Percentiles rank a stretch among this genome's conserved stretches.
phyloP scores from a whole-genome alignment of 73 alveolate genomes.

The Tetrahymena thermophila region DNA sequence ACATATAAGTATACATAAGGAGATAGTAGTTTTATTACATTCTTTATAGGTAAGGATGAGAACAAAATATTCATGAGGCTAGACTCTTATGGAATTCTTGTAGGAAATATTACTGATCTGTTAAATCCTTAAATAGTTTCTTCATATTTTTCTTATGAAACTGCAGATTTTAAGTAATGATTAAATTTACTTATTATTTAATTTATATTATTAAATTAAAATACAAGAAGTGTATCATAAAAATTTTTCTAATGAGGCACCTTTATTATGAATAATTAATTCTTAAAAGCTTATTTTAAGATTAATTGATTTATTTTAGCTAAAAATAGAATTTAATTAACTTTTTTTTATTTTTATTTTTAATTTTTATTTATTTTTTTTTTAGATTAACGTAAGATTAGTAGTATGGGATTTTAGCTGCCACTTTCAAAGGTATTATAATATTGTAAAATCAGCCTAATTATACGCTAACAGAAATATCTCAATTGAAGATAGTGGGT shows the following conservation, averaged over 20 bases:
- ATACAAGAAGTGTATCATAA: no score
- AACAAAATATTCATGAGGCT: neutral
- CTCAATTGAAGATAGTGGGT: neutral
- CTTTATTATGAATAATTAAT: no score
- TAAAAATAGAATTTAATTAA: no score
- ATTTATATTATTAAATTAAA: no score
- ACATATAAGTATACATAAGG: neutral
- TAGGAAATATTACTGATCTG: neutral
- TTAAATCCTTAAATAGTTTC: neutral
- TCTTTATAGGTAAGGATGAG: neutral
- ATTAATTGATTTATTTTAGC: no score
- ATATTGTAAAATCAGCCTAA: neutral
- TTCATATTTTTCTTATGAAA: neutral
- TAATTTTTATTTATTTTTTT: no score
- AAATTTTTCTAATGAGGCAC: no score
- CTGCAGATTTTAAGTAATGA: neutral
- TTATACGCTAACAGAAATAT: neutral
- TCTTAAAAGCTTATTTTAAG: no score
- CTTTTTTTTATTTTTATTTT: no score
- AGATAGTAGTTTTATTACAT: neutral
- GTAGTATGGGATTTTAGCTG: neutral
- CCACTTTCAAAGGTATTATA: neutral
- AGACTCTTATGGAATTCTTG: neutral
- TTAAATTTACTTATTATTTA: no score
- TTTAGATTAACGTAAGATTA: neutral